These are phyloP conservation scores for Phylloporus rhodoxanthus DNA, from an alignment of 768 basidiomycete species.

Conservation along the genomic window DNA sequence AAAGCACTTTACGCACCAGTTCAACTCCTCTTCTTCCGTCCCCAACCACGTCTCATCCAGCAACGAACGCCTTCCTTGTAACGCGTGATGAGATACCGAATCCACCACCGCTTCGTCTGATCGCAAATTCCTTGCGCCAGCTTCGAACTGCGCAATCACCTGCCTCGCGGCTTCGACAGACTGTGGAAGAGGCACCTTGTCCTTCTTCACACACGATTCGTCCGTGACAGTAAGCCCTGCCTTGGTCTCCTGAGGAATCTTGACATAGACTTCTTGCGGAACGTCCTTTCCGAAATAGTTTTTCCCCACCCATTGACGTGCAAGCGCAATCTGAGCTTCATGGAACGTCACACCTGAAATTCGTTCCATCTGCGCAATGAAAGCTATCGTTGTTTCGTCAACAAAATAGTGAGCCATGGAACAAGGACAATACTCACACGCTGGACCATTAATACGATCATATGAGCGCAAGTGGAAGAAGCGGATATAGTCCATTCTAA, in stretches of 20 bases:
- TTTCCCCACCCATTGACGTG: slow-evolving; percentile 65
- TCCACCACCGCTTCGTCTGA: slow-evolving; percentile 63
- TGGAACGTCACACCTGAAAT: slow-evolving; percentile 75
- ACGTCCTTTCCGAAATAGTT: slow-evolving; percentile 30
- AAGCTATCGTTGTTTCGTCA: slow-evolving; percentile 22
- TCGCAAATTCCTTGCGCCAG: slow-evolving; percentile 49
- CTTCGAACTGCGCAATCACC: slow-evolving; percentile 68
- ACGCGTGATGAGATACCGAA: slow-evolving; percentile 75
- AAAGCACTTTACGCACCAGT: slow-evolving; percentile 51
- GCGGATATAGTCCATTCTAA: slow-evolving; percentile 75
- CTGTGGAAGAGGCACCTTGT: slow-evolving; percentile 62
- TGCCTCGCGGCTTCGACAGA: slow-evolving; percentile 61
- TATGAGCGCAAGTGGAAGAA: slow-evolving; percentile 93
- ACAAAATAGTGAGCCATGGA: slow-evolving; percentile 18
- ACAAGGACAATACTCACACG: slow-evolving; percentile 35
- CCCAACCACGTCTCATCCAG: slow-evolving; percentile 83
- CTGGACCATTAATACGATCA: slow-evolving; percentile 81
- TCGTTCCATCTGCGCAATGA: slow-evolving; percentile 68
- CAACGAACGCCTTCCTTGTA: slow-evolving; percentile 57
- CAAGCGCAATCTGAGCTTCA: slow-evolving; percentile 81
- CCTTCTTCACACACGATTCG: slow-evolving; percentile 48
- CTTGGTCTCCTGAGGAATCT: slow-evolving; percentile 44
- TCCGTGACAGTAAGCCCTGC: slow-evolving; percentile 48
- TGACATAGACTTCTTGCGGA: slow-evolving; percentile 54
- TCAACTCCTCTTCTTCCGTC: slow-evolving; percentile 72